Base-by-base conservation (phyloP, 768 basidiomycete species). In the Neoboletus magnificus region DNA sequence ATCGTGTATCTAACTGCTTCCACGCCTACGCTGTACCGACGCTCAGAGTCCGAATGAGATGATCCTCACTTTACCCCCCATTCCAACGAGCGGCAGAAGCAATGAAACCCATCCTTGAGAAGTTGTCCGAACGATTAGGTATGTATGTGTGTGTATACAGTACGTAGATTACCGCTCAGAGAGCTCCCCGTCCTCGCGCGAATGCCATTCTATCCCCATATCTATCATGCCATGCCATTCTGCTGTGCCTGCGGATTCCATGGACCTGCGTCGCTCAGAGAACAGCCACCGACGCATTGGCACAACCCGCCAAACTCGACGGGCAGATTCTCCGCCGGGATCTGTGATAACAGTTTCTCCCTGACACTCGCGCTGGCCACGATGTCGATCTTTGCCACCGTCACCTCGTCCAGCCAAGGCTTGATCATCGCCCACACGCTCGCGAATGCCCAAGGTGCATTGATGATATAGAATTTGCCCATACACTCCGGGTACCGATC, bases 391-490 rank as follows among this genome's bases (percentile, higher is more conserved):
- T 99, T 98, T 58, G 81, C 80, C 48, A 96, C 93, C 29, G 96
- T 99, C 27, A 95, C 97, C 63, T 87, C 86, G 73, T 98, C 96
- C 63, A 99, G 77, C 92, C 92, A 98, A 3, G 84, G 85, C 77
- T 92, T 96, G 77, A 98, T 83, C 60, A 94, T 69, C 20, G 76
- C 68, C 95, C 95, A 99, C 22, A 96, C 89, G 37, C 87, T 82
- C 48, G 83, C 82, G 77, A 99, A 99, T 49, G 85, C 80, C 86
- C 89, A 98, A 0, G 96, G 96, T 0, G 93, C 91, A 67, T 98
- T 98, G 81, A 97, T 90, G 80, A 98, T 94, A 79, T 91, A 99
- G 78, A 99, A 98, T 70, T 91, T 92, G 77, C 96, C 96, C 96
- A 98, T 93, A 61, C 80, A 84, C 72, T 96, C 92, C 1, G 93